phyloP scores from a whole-genome alignment of 106 monocot species.

The Apostasia shenzhenica region DNA sequence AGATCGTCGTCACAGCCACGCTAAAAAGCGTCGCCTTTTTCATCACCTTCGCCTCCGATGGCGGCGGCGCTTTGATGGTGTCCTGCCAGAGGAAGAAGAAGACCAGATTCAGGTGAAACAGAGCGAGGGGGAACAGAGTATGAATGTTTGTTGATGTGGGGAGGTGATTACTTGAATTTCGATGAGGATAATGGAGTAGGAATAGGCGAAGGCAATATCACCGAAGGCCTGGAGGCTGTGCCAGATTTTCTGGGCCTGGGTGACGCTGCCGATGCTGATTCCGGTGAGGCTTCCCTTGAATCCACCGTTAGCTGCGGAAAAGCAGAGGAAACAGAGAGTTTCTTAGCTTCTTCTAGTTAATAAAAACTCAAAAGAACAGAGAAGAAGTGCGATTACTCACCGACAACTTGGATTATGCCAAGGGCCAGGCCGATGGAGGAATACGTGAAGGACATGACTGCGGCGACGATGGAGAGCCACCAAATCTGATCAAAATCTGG shows the following conservation, averaged over 20 bases:
- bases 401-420: conserved; percentile 31
- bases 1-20: conserved; percentile 48
- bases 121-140: background rate
- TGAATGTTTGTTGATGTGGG: background rate
- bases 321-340: background rate
- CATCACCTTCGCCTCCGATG: conserved; percentile 58
- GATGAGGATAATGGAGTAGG: conserved; percentile 88
- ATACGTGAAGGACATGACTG: conserved; percentile 58
- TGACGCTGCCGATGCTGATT: conserved; percentile 44
- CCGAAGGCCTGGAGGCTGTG: conserved; percentile 79
- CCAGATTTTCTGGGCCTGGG: conserved; percentile 62
- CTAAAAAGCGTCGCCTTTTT: conserved; percentile 51
- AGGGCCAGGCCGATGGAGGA: conserved; percentile 44
- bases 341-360: background rate
- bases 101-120: background rate
- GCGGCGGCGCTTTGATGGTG: conserved; percentile 46
- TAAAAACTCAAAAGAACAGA: background rate
- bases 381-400: conserved; percentile 12
- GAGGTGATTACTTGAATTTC: conserved; percentile 64
- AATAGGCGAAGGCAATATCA: conserved; percentile 93
- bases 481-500: conserved; percentile 56
- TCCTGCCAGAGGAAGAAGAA: conserved; percentile 15
- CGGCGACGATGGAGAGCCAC: conserved; percentile 60
- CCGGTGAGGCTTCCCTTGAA: conserved; percentile 65
- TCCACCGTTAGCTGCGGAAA: conserved; percentile 28